Conservation (phyloP, 1,139 yeast species). For the Taphrina confusa region DNA sequence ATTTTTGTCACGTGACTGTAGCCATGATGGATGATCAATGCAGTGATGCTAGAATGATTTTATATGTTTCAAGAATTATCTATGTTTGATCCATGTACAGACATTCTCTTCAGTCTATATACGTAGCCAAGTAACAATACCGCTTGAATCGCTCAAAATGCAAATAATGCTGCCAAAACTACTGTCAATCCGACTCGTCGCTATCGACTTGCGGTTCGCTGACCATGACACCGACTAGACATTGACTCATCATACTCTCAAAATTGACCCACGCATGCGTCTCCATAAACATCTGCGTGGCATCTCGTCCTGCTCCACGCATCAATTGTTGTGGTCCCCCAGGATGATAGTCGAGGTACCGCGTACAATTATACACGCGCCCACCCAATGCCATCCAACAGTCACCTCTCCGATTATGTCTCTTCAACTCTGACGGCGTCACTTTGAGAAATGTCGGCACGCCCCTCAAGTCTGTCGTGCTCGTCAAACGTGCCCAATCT, state of each 20-base stretch:
- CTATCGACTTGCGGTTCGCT: constrained; percentile 29
- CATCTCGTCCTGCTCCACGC: constrained; percentile 82
- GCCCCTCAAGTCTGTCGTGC: constrained; percentile 48
- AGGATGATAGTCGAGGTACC: constrained; percentile 83
- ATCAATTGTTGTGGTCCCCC: constrained; percentile 82
- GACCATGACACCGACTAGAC: constrained; percentile 61
- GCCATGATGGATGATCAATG: too few relatives aligned
- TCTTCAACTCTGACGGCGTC: constrained; percentile 59
- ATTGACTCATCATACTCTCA: constrained; percentile 75
- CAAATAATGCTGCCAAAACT: too few relatives aligned
- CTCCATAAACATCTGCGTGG: constrained; percentile 65
- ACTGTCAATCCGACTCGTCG: constrained; percentile 14
- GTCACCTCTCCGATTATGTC: constrained; percentile 62
- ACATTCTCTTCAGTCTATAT: not conserved
- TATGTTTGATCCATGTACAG: too few relatives aligned
- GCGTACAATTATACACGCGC: constrained; percentile 79
- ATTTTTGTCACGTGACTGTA: too few relatives aligned
- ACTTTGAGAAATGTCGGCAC: constrained; percentile 50
- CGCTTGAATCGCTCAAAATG: too few relatives aligned
- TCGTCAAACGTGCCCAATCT: constrained; percentile 75
- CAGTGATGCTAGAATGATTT: too few relatives aligned
- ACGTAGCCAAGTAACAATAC: not conserved
- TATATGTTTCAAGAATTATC: too few relatives aligned
- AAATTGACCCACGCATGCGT: constrained; percentile 53
- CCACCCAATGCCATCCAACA: constrained; percentile 86